Conservation (phyloP, 2,329 filamentous ascomycete species). For the Pyrenochaeta sp. region DNA sequence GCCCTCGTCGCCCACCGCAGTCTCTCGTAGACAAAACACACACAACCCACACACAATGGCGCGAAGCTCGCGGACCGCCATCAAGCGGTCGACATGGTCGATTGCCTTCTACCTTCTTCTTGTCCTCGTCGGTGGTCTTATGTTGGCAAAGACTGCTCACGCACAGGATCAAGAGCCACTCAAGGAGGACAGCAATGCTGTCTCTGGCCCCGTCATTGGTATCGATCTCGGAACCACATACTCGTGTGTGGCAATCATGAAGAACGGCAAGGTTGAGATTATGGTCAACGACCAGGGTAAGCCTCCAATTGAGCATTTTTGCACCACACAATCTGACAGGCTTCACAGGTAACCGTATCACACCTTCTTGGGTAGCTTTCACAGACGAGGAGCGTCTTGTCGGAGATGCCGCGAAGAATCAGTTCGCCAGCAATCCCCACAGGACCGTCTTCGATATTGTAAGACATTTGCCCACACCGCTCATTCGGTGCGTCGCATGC, state of each 20-base stretch:
- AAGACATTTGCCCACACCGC: constrained; percentile 27
- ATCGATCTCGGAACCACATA: constrained; percentile 95
- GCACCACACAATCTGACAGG: constrained; percentile 26
- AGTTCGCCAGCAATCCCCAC: constrained; percentile 58
- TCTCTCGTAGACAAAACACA: constrained; percentile 17
- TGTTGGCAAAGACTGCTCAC: constrained; percentile 77
- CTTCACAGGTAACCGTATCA: constrained; percentile 51
- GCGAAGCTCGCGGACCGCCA: constrained; percentile 68
- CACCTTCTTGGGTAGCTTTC: constrained; percentile 85
- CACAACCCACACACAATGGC: constrained; percentile 58
- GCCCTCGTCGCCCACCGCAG: constrained; percentile 24
- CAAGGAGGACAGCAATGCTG: constrained; percentile 66
- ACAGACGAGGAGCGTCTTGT: constrained; percentile 97
- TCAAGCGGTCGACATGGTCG: constrained; percentile 82
- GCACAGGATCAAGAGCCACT: constrained; percentile 73
- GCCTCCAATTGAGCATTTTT: constrained; percentile 3
- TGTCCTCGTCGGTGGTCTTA: constrained; percentile 83
- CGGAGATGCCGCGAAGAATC: constrained; percentile 76
- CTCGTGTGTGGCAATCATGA: constrained; percentile 83
- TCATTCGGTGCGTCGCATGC: constrained; percentile 11
- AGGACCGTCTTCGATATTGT: constrained; percentile 57
- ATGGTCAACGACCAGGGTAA: constrained; percentile 54
- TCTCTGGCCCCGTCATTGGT: constrained; percentile 64
- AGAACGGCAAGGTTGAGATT: constrained; percentile 53
- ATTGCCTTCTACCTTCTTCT: constrained; percentile 91